Base-by-base conservation (phyloP, 441 rosid genomes). In the Cnidoscolus chayamansa region DNA sequence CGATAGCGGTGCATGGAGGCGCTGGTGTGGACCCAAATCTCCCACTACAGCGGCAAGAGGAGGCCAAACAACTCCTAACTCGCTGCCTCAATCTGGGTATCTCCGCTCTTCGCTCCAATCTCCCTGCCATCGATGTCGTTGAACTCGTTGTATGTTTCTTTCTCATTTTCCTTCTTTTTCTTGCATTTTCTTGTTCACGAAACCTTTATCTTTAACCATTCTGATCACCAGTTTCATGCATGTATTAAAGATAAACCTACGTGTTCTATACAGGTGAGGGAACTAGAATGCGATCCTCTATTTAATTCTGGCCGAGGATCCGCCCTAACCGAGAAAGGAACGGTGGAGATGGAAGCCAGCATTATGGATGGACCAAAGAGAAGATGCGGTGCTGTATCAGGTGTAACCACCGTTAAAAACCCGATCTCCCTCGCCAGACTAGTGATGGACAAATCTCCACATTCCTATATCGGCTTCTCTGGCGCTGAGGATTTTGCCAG, bases 1-100 rank as follows among this genome's bases (percentile, higher is more conserved):
- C 98, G 55, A 94, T 94, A n/a, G 97, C 95, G 25, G 90, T 94
- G 82, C 98, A 92, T 70, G 98, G 98, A 9, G 98, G 98, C 80
- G 97, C 98, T 17, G 98, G 97, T 32, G 86, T 94, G 13, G 98
- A 94, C 83, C 97, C 98, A 0, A 89, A 89, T 80, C 97, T 94
- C 79, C 97, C 97, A 3, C 74, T 37, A 0, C 85, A 89, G 65
- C 81, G 94, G 31, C 98, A 92, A 63, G 95, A 94, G 73, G 83
- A 86, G 60, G 97, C 98, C 37, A 94, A 90, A 76, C 76, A 77
- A 78, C 97, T 94, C 82, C 86, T 94, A 71, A 78, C 88, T 70
- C 97, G 89, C 68, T 92, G 98, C 85, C 97, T 94, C 37, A 79
- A 89, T 73, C 81, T 94, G 7, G 98, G 98, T 72, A 89, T 89